These are phyloP conservation scores for Penicillium janthinellum DNA, from an alignment of 2,329 filamentous ascomycete genomes.

Conservation along the genomic window DNA sequence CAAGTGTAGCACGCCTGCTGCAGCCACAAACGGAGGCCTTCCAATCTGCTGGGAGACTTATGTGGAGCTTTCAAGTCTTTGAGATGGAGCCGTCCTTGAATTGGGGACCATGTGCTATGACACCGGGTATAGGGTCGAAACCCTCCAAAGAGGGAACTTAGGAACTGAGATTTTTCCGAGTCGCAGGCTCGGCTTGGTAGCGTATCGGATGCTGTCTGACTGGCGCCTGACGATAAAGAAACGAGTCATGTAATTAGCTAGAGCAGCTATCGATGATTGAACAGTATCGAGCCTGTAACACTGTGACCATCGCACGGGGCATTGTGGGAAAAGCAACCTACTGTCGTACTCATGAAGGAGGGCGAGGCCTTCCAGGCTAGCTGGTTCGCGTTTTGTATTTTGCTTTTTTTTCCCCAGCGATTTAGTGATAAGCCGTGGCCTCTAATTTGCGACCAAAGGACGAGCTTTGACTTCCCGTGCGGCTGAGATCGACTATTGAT, in stretches of 20 bases:
- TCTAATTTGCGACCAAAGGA: background rate
- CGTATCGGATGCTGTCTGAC: background rate
- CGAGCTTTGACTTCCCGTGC: background rate
- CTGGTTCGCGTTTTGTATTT: background rate
- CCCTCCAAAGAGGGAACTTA: no score
- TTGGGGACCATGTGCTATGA: background rate
- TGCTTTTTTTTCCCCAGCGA: background rate
- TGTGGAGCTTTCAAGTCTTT: no score
- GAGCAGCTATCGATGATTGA: background rate
- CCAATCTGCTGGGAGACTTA: background rate
- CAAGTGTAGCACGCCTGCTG: background rate
- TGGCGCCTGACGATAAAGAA: background rate
- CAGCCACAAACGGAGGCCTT: slow-evolving; percentile 7
- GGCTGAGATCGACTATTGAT: background rate
- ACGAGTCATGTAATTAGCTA: background rate
- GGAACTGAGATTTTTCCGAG: no score
- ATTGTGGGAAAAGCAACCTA: background rate
- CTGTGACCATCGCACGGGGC: background rate
- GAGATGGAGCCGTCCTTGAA: background rate
- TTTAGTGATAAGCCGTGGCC: background rate
- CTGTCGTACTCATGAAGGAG: background rate
- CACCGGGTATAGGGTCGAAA: background rate
- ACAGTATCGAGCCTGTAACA: background rate
- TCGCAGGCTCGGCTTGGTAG: no score
- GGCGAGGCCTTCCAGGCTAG: background rate